Base-by-base conservation (phyloP, 768 basidiomycete genomes). In the Mycena belliarum region DNA sequence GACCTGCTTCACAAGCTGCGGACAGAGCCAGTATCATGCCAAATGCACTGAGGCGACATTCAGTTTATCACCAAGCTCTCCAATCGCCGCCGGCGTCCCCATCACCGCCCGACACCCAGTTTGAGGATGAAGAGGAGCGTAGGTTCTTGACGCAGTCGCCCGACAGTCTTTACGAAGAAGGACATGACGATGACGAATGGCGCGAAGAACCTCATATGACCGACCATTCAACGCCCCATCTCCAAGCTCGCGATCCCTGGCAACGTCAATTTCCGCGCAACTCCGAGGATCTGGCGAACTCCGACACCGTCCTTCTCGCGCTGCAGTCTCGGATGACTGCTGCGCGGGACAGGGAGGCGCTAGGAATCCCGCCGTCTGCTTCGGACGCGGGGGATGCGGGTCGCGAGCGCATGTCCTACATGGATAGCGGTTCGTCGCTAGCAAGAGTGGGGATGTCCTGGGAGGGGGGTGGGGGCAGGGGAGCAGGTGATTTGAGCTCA, bases 361-460 rank as follows among this genome's bases (percentile, higher is more conserved):
- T 82, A 60, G 84, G 83, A 6, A 80, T 84, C 44, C 76, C 75
- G 6, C 71, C 77, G 3, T 80, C 81, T 4, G 70, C 73, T 10
- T 78, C 76, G 14, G 75, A 78, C 18, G 73, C 69, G 38, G 21
- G 14, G 14, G 46, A 50, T 4, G 55, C 66, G 32, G 53, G 57
- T 25, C 56, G 50, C 37, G 58, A 58, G 37, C 48, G 57, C 40
- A 52, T 79, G 33, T 65, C 78, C 7, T 76, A 75, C 42, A 68
- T 73, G 3, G 80, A 83, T 18, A 85, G 83, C 48, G 77, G 80
- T 20, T 52, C 76, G 49, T 82, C 81, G 1, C 75, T 79, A 16
- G 68, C 80, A 14, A 69, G 73, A 6, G 75, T 67, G 6, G 68
- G 75, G 18, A 61, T 71, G 33, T 77, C 77, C 76, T 73, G 76